phyloP scores from a whole-genome alignment of 2,329 filamentous ascomycete genomes.

The Pleurostoma richardsiae region DNA sequence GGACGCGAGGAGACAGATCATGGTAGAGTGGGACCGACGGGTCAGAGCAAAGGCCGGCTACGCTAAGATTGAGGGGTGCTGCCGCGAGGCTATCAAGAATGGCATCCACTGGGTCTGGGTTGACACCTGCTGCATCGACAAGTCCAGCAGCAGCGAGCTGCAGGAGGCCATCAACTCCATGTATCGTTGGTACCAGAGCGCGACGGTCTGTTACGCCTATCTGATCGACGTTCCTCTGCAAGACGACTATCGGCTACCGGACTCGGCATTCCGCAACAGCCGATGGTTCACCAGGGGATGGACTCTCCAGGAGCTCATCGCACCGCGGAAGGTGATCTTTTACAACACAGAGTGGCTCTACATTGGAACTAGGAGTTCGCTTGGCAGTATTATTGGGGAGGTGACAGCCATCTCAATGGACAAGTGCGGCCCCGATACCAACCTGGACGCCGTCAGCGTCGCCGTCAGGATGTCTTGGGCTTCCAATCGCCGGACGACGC shows the following conservation, averaged over 20 bases:
- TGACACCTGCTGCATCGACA: slow-evolving; percentile 6
- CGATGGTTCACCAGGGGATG: slow-evolving; percentile 3
- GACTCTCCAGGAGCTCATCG: slow-evolving; percentile 4
- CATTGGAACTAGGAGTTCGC: slow-evolving; percentile 10
- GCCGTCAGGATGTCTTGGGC: slow-evolving; percentile 25
- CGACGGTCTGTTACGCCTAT: slow-evolving; percentile 3
- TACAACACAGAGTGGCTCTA: slow-evolving; percentile 1
- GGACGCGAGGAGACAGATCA: no score
- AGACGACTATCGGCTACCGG: background rate
- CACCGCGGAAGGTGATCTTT: slow-evolving; percentile 2
- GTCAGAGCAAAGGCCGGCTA: slow-evolving; percentile 1
- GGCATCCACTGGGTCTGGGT: slow-evolving; percentile 2
- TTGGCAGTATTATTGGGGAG: no score
- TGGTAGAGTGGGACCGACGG: background rate
- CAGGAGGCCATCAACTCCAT: slow-evolving; percentile 7
- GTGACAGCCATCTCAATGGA: no score
- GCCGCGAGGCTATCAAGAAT: background rate
- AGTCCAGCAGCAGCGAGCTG: slow-evolving; percentile 1
- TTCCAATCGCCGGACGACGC: slow-evolving; percentile 15
- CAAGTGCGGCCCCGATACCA: no score
- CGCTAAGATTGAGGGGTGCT: slow-evolving; percentile 3
- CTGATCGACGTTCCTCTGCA: slow-evolving; percentile 7
- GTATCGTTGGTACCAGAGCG: slow-evolving; percentile 2
- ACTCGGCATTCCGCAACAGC: slow-evolving; percentile 9
- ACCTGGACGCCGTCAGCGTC: slow-evolving; percentile 12